A percentile compares a stretch with the other conserved stretches of the same genome.
Evolutionary conservation across 2,329 filamentous ascomycete genomes (phyloP).

Genomic region (Akanthomyces muscarius): DNA sequence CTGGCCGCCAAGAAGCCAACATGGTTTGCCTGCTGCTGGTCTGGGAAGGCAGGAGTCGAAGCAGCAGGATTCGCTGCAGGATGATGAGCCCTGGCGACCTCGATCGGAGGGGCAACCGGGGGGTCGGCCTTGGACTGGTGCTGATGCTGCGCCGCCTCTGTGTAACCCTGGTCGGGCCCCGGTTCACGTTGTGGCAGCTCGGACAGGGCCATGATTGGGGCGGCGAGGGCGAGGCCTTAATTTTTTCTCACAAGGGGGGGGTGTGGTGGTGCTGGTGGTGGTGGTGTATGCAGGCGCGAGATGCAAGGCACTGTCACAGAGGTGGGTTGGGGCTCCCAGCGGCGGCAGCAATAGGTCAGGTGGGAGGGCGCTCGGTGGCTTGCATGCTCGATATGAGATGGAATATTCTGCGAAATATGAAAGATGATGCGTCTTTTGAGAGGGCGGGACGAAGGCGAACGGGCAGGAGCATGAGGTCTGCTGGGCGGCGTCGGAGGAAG

Average conservation of each 20-base stretch:
- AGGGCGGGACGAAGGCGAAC: not conserved
- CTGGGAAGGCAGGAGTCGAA: not conserved
- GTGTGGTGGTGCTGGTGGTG: not conserved
- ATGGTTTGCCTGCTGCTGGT: not conserved
- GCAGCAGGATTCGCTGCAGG: not conserved
- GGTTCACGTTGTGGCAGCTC: slow-evolving; percentile 11
- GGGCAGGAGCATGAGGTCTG: not conserved
- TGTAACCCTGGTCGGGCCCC: not conserved
- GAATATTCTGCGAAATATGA: not conserved
- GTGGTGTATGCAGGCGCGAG: slow-evolving; percentile 7
- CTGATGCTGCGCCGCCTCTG: slow-evolving; percentile 7
- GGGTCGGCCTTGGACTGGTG: slow-evolving; percentile 23
- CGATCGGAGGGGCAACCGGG: slow-evolving; percentile 14
- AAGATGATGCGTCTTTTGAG: not conserved
- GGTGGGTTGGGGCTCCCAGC: slow-evolving; percentile 4
- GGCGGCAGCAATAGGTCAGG: not conserved
- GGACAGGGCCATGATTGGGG: slow-evolving; percentile 16
- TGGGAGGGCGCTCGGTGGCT: not conserved
- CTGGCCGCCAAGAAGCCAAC: slow-evolving; percentile 21
- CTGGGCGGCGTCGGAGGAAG: not conserved
- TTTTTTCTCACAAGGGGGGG: not conserved
- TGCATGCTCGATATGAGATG: slow-evolving; percentile 7
- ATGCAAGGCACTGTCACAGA: slow-evolving; percentile 15
- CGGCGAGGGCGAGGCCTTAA: not conserved
- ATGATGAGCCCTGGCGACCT: slow-evolving; percentile 6